phyloP scores from a whole-genome alignment of 2,329 filamentous ascomycete genomes.

The Cercospora canescens region DNA sequence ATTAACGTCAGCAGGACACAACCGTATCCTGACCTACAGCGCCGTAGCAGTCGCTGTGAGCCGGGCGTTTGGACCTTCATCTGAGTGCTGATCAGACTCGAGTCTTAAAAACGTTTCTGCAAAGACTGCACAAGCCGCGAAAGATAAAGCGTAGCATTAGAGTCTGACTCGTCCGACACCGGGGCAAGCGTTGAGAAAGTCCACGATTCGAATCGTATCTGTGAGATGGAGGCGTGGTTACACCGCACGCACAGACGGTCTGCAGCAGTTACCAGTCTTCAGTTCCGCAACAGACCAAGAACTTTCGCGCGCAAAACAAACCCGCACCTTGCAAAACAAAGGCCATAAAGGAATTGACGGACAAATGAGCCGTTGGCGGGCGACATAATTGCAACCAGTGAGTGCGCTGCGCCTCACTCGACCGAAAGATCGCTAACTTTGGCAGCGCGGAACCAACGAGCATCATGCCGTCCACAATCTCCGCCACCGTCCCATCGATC shows the following conservation, averaged over 20 bases:
- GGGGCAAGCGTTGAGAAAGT: not conserved
- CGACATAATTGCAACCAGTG: not conserved
- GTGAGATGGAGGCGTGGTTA: not conserved
- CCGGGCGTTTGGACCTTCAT: slow-evolving; percentile 58
- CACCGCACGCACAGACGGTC: not conserved
- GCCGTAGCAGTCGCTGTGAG: slow-evolving; percentile 65
- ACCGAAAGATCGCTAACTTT: not conserved
- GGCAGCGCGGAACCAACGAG: not conserved
- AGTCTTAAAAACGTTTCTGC: not conserved
- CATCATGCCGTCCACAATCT: slow-evolving; percentile 13
- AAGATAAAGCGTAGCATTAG: not conserved
- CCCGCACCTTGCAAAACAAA: not conserved
- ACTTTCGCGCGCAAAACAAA: not conserved
- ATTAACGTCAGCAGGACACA: slow-evolving; percentile 58
- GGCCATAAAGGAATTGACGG: not conserved
- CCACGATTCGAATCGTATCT: not conserved
- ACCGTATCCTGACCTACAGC: slow-evolving; percentile 65
- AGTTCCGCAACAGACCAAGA: not conserved
- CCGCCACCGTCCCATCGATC: not conserved
- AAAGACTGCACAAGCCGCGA: not conserved
- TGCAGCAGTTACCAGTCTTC: not conserved
- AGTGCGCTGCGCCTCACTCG: not conserved
- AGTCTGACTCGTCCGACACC: not conserved
- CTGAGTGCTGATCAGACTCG: slow-evolving; percentile 1
- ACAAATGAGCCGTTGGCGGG: not conserved